Base-by-base conservation (phyloP, 352 stramenopile genomes). In the Blastocystis sp. region DNA sequence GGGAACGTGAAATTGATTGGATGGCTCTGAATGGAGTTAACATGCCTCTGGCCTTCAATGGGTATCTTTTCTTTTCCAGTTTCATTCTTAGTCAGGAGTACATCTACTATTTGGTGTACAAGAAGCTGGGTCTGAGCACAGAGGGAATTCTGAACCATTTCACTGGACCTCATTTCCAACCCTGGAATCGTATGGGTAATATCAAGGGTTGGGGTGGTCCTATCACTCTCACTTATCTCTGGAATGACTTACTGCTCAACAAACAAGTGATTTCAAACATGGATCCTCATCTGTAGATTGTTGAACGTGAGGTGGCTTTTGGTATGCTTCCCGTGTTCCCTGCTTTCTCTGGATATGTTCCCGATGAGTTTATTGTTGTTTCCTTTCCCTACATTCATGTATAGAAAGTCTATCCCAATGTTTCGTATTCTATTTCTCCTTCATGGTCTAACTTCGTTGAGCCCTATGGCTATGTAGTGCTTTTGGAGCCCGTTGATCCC, bases 21-120 rank as follows among this genome's bases (percentile, higher is more conserved):
- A 95, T 97, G 92, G 94, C 94, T 22, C 90, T 97, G 19, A 96
- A 95, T 64, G 94, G 92, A 13, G 94, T 97, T 91, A 97, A 97
- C 89, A 94, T 96, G 90, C 93, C 95, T n/a, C 87, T 97, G 77
- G 94, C 94, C 15, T 95, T 96, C 90, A 95, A 93, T 0, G 95
- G 94, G 5, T 94, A 96, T 81, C 35, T 70, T 37, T 17, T 57
- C 0, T 5, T 13, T 13, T 30, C 2, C 51, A 5, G 9, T 79
- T 13, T 79, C 24, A 79, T n/a, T 7, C 42, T 9, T 15, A 84
- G 79, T 15, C 79, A 89, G 37, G 94, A 97, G 82, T 94, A 95
- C 62, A 92, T 96, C 60, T 96, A 93, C 92, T 92, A 95, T 53
- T 92, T 93, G 33, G 94, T 95, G 19, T 97, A 95, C 91, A 87